A percentile compares a stretch with the other conserved stretches of the same genome.
These are phyloP conservation scores for Phycomyces blakesleeanus DNA, from an alignment of 192 early-diverging fungal species.

Conservation along the genomic window DNA sequence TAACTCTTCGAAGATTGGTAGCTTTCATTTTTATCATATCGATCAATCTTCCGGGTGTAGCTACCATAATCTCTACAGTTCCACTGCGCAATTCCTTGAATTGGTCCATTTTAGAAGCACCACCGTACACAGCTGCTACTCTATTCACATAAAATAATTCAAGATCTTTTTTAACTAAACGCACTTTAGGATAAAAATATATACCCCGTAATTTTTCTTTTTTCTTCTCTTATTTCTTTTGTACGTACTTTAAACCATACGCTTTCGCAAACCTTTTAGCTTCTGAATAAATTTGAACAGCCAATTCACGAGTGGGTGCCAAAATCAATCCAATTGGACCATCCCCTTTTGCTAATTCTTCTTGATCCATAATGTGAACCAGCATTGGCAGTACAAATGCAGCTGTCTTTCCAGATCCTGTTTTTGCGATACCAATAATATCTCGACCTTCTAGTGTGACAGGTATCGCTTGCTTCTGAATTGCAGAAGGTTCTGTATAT, in stretches of 20 bases:
- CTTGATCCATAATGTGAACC: constrained; percentile 84
- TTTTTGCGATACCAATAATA: constrained; percentile 81
- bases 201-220: no score
- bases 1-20: constrained; percentile 72
- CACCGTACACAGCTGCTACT: constrained; percentile 72
- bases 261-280: constrained; percentile 78
- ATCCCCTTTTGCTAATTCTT: constrained; percentile 66
- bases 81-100: constrained; percentile 74
- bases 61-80: constrained; percentile 69
- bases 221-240: not conserved
- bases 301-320: constrained; percentile 77
- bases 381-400: constrained; percentile 83
- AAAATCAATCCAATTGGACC: constrained; percentile 79
- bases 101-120: constrained; percentile 79
- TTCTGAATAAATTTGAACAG: constrained; percentile 75
- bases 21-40: constrained; percentile 89
- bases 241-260: constrained; percentile 54
- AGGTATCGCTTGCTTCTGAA: constrained; percentile 77
- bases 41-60: constrained; percentile 83
- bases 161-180: no score
- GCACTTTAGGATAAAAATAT: no score
- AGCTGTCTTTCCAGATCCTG: constrained; percentile 84
- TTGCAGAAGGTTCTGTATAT: constrained; percentile 69
- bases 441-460: constrained; percentile 76
- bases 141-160: constrained; percentile 20